Conservation (phyloP, 345 rosid genomes). For the Moricandia moricandioides region DNA sequence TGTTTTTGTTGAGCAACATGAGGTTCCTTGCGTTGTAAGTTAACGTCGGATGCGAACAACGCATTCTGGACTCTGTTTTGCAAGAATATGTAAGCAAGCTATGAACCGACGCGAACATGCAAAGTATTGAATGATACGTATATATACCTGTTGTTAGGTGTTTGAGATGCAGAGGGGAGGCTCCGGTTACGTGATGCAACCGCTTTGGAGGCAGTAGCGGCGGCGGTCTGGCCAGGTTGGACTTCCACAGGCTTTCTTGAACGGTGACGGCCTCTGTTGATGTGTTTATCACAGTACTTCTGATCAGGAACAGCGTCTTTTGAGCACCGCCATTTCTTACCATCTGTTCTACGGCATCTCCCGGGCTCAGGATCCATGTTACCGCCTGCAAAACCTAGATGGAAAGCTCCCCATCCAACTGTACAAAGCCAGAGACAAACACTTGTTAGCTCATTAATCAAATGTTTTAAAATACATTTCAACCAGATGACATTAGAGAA, state of each 20-base stretch:
- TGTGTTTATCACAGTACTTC: slow-evolving; percentile 77
- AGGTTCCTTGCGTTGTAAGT: slow-evolving; percentile 39
- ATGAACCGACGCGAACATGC: slow-evolving; percentile 1
- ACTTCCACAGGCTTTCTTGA: slow-evolving; percentile 87
- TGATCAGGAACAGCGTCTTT: slow-evolving; percentile 74
- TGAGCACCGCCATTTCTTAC: slow-evolving; percentile 87
- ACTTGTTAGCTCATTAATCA: background rate
- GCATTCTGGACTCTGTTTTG: slow-evolving; percentile 37
- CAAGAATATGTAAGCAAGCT: slow-evolving; percentile 2
- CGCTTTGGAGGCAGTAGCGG: slow-evolving; percentile 40
- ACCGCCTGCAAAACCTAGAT: slow-evolving; percentile 53
- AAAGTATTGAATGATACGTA: background rate
- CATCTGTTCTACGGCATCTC: slow-evolving; percentile 78
- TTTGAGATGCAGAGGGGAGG: slow-evolving; percentile 33
- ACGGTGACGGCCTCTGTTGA: slow-evolving; percentile 83
- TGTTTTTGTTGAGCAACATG: slow-evolving; percentile 30
- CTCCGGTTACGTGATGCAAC: slow-evolving; percentile 35
- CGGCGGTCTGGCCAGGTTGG: slow-evolving; percentile 47
- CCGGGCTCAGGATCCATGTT: slow-evolving; percentile 67
- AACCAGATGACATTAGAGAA: no score
- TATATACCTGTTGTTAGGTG: slow-evolving; percentile 41
- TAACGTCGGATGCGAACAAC: slow-evolving; percentile 35
- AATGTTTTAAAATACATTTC: background rate
- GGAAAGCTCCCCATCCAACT: slow-evolving; percentile 73
- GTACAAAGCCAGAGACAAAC: background rate